These are phyloP conservation scores for Alternaria sp. DNA, from an alignment of 2,329 filamentous ascomycete species.

Conservation along the genomic window DNA sequence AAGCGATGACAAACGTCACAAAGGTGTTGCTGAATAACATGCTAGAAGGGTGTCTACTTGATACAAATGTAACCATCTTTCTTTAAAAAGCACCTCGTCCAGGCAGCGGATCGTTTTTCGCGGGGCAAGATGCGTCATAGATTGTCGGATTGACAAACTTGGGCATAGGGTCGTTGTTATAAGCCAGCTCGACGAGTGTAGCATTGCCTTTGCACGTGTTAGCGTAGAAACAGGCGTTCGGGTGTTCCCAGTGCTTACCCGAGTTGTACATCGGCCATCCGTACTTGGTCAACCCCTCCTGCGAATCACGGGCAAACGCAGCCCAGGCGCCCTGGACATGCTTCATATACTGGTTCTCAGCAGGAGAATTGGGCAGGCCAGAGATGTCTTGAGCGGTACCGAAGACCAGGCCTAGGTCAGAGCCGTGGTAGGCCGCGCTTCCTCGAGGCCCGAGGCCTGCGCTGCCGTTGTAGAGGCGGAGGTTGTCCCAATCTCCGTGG, in stretches of 20 bases:
- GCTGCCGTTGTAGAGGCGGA: slow-evolving; percentile 39
- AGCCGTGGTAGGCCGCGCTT: slow-evolving; percentile 47
- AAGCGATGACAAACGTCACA: background rate
- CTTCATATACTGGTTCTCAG: slow-evolving; percentile 40
- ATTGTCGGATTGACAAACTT: slow-evolving; percentile 25
- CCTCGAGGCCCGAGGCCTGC: slow-evolving; percentile 33
- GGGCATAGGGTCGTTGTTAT: slow-evolving; percentile 23
- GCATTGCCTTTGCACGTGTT: slow-evolving; percentile 10
- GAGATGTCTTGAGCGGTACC: slow-evolving; percentile 38
- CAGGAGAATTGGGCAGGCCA: slow-evolving; percentile 23
- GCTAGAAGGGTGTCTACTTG: background rate
- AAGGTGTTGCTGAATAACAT: background rate
- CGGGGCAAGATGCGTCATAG: slow-evolving; percentile 30
- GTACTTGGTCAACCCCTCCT: slow-evolving; percentile 33
- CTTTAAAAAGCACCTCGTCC: slow-evolving; percentile 31
- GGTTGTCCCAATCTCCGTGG: slow-evolving; percentile 44
- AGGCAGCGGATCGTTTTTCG: slow-evolving; percentile 31
- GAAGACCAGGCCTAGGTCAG: slow-evolving; percentile 46
- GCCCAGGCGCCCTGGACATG: slow-evolving; percentile 37
- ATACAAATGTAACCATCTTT: background rate
- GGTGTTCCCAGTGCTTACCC: slow-evolving; percentile 11
- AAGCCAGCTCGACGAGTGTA: slow-evolving; percentile 30
- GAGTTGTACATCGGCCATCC: slow-evolving; percentile 40
- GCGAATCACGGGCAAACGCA: slow-evolving; percentile 44
- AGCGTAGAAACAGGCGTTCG: background rate